Evolutionary conservation across 345 rosid species (phyloP), one percentile per base, ranked within the genome.

Genomic region (Geranium brycei): DNA sequence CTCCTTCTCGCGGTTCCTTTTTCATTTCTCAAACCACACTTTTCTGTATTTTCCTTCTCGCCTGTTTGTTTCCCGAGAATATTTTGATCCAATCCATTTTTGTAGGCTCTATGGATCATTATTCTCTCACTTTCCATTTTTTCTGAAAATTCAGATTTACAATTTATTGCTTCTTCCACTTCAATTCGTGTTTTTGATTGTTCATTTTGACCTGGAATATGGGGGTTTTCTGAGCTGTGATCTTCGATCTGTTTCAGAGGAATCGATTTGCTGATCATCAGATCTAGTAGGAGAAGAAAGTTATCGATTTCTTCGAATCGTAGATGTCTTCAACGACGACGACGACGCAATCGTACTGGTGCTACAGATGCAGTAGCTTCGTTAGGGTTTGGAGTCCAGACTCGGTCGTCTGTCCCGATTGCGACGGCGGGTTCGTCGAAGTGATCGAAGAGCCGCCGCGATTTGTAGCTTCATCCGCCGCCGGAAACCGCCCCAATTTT

Each of bases 371-470:
- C 72, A 85, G 62, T 79, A 79, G 95, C 4, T 81, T 87, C 70
- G 75, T 92, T 23, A 79, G 77, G 73, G 78, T 82, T 11, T 72
- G 74, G 79, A 77, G 65, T 70, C 83, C 47, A 10, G 83, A 80
- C 17, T 51, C 78, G 7, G 68, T 80, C 14, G 68, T 80, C 16
- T 91, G 97, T 64, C 95, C 96, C 7, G 91, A 82, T 59, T 91
- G 97, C 87, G 78, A 74, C 73, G 60, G 87, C 4, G 97, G 97
- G 4, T 88, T 91, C 78, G 60, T 91, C 40, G 95, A 88, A 68
- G 91, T 80, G 51, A 72, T 88, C 63, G 87, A 81, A 0, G 73
- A 71, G 19, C 64, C 87, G 5, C 62, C 83, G 32, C 69, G 17
- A 8, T 72, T 76, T 23, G 28, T 23, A 61, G 17, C 79, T 8